Percentiles rank a stretch among this genome's conserved stretches.
Evolutionary conservation across 768 basidiomycete species (phyloP).

Genomic region (Filobasidium wieringae): DNA sequence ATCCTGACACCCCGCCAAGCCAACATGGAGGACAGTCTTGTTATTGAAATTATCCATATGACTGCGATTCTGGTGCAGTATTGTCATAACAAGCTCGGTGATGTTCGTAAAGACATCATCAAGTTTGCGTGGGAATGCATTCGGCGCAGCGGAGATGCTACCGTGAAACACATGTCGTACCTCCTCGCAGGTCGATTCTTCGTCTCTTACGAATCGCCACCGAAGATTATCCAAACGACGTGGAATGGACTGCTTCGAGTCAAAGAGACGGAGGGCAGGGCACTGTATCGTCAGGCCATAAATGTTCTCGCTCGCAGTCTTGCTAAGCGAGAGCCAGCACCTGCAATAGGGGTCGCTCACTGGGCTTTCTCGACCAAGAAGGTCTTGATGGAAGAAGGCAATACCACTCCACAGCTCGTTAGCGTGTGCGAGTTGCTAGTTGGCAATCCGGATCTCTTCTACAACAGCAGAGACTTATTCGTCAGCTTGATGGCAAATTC

Average conservation of each 20-base stretch:
- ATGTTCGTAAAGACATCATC: slow-evolving; percentile 81
- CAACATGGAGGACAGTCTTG: slow-evolving; percentile 57
- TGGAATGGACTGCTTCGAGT: slow-evolving; percentile 82
- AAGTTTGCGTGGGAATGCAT: slow-evolving; percentile 86
- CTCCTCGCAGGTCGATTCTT: slow-evolving; percentile 86
- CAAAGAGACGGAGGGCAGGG: slow-evolving; percentile 64
- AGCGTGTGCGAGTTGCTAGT: slow-evolving; percentile 84
- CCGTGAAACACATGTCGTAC: slow-evolving; percentile 86
- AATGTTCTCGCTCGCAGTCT: slow-evolving; percentile 76
- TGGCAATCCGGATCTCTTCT: slow-evolving; percentile 82
- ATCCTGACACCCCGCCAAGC: slow-evolving; percentile 38
- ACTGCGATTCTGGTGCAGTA: slow-evolving; percentile 78
- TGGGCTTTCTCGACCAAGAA: slow-evolving; percentile 83
- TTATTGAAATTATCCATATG: slow-evolving; percentile 79
- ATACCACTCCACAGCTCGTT: slow-evolving; percentile 52
- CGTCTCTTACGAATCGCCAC: slow-evolving; percentile 71
- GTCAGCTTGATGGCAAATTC: slow-evolving; percentile 87
- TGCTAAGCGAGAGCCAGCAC: slow-evolving; percentile 46
- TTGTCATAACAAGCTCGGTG: slow-evolving; percentile 65
- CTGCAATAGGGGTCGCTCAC: slow-evolving; percentile 36
- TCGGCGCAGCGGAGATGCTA: slow-evolving; percentile 52
- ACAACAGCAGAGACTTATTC: slow-evolving; percentile 80
- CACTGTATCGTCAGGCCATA: slow-evolving; percentile 69
- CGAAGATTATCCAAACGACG: slow-evolving; percentile 78
- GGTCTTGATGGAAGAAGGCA: slow-evolving; percentile 77